phyloP scores from a whole-genome alignment of 2,329 filamentous ascomycete species.

The Blastomyces parvus region DNA sequence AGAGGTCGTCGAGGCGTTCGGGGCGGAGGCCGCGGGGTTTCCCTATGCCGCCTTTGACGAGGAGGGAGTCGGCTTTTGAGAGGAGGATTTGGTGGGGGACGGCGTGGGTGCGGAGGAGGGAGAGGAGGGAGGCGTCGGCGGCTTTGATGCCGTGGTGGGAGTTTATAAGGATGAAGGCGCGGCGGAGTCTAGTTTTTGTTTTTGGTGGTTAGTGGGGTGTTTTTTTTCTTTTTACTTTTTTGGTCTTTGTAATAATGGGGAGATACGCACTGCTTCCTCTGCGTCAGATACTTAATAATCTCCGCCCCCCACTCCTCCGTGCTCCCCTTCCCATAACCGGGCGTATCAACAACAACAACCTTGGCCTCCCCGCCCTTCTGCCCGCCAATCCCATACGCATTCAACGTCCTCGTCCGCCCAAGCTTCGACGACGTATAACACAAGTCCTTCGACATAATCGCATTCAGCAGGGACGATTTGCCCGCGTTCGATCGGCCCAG shows the following conservation, averaged over 20 bases:
- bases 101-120: conserved; percentile 45
- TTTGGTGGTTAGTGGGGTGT: not conserved
- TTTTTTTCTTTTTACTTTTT: not conserved
- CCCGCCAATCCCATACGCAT: conserved; percentile 54
- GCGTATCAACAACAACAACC: conserved; percentile 59
- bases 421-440: conserved; percentile 51
- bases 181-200: no score
- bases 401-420: conserved; percentile 56
- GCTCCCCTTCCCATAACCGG: conserved; percentile 58
- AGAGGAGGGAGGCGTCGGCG: conserved; percentile 50
- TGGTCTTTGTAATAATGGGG: not conserved
- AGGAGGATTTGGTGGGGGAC: conserved; percentile 57
- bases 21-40: not conserved
- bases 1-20: conserved; percentile 10
- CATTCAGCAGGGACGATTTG: conserved; percentile 58
- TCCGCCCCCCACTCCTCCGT: conserved; percentile 54
- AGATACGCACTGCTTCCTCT: conserved; percentile 48
- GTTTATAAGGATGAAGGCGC: conserved; percentile 58
- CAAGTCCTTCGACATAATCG: conserved; percentile 44
- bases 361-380: conserved; percentile 35
- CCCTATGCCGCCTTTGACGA: conserved; percentile 29
- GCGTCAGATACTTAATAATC: conserved; percentile 58
- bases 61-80: conserved; percentile 54
- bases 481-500: conserved; percentile 62
- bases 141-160: conserved; percentile 53